Conservation (phyloP, 2,329 filamentous ascomycete species). For the Cordyceps pruinosa region DNA sequence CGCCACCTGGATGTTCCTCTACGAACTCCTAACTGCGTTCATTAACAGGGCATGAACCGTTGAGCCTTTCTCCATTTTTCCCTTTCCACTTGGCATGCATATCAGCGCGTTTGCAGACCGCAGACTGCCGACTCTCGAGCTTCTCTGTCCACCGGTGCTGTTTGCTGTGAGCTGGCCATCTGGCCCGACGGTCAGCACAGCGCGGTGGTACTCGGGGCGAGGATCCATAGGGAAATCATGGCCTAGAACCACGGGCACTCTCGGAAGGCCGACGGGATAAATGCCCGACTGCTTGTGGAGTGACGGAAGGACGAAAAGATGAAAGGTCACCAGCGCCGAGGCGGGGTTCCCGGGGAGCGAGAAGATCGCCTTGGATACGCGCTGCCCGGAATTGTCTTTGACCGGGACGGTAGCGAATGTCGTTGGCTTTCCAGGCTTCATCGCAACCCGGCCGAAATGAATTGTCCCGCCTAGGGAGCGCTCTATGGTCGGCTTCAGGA, state of each 20-base stretch:
- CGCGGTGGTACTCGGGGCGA: slow-evolving; percentile 90
- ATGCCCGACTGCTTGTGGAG: slow-evolving; percentile 72
- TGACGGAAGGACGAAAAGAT: slow-evolving; percentile 86
- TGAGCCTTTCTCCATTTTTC: slow-evolving; percentile 59
- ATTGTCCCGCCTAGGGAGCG: slow-evolving; percentile 83
- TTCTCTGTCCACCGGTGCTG: slow-evolving; percentile 86
- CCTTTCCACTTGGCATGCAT: slow-evolving; percentile 61
- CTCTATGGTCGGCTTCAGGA: slow-evolving; percentile 94
- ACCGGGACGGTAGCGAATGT: slow-evolving; percentile 86
- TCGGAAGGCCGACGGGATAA: slow-evolving; percentile 60
- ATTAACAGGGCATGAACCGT: slow-evolving; percentile 76
- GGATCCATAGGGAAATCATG: slow-evolving; percentile 70
- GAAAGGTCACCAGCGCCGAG: slow-evolving; percentile 84
- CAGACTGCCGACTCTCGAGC: slow-evolving; percentile 82
- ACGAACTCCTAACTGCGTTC: slow-evolving; percentile 37
- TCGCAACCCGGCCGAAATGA: slow-evolving; percentile 89
- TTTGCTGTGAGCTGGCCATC: slow-evolving; percentile 66
- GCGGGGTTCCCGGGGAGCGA: slow-evolving; percentile 91
- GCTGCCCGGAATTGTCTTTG: slow-evolving; percentile 51
- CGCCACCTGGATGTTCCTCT: not conserved
- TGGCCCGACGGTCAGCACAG: slow-evolving; percentile 55
- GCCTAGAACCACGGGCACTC: slow-evolving; percentile 61
- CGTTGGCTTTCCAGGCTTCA: slow-evolving; percentile 98
- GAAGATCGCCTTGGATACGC: slow-evolving; percentile 68
- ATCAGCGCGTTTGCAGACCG: slow-evolving; percentile 83